These are phyloP conservation scores for Lactarius pseudohatsudake DNA, from an alignment of 768 basidiomycete genomes.

Conservation along the genomic window DNA sequence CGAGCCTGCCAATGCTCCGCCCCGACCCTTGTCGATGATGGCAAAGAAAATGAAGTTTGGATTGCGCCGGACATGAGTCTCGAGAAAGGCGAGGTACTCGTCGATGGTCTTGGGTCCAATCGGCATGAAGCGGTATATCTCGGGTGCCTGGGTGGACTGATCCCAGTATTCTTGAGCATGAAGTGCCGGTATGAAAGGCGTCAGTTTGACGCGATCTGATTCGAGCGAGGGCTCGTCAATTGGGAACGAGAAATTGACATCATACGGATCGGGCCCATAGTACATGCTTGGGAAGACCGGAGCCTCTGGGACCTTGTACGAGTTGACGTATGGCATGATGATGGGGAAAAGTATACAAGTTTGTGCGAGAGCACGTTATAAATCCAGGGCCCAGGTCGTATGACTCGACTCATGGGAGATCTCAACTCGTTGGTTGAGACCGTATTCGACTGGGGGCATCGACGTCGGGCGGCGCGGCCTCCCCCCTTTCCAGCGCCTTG, in stretches of 20 bases:
- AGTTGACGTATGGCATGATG: slow-evolving; percentile 22
- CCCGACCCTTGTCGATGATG: slow-evolving; percentile 41
- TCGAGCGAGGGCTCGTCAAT: slow-evolving; percentile 36
- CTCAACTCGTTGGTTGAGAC: too few relatives aligned
- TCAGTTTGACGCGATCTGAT: slow-evolving; percentile 39
- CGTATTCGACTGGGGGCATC: too few relatives aligned
- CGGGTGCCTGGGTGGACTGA: slow-evolving; percentile 31
- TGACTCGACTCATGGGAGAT: background rate
- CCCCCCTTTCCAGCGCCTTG: too few relatives aligned
- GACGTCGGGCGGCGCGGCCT: too few relatives aligned
- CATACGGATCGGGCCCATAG: slow-evolving; percentile 37
- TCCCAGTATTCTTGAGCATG: slow-evolving; percentile 37
- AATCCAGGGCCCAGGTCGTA: background rate
- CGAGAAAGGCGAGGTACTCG: slow-evolving; percentile 32
- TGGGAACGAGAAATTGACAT: slow-evolving; percentile 42
- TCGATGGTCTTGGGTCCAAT: slow-evolving; percentile 31
- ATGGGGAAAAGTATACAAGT: background rate
- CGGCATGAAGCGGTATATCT: slow-evolving; percentile 37
- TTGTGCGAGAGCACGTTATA: background rate
- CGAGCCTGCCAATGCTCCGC: slow-evolving; percentile 40
- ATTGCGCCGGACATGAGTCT: slow-evolving; percentile 27
- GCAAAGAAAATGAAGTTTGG: slow-evolving; percentile 36
- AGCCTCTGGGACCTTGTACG: slow-evolving; percentile 2
- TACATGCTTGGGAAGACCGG: slow-evolving; percentile 17
- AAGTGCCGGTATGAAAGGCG: slow-evolving; percentile 41